Conservation (phyloP, 129 eudicot species). For the Calendula officinalis region DNA sequence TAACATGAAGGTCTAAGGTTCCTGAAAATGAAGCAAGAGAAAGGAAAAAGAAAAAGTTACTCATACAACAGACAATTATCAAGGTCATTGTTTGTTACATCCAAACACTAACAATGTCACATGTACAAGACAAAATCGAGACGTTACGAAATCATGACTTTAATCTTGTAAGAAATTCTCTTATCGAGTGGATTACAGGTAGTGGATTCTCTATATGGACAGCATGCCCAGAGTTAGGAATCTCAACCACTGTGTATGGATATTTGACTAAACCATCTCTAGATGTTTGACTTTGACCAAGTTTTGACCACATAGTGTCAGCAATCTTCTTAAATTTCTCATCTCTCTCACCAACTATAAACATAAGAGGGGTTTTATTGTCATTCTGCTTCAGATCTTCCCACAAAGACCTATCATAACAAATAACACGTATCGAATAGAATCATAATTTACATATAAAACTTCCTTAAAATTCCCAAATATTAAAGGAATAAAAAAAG, state of each 20-base stretch:
- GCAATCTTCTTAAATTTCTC: constrained; percentile 66
- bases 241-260: constrained; percentile 34
- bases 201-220: constrained; percentile 90
- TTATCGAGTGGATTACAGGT: constrained; percentile 45
- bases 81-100: no score
- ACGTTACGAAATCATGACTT: not conserved
- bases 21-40: no score
- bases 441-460: not conserved
- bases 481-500: not conserved
- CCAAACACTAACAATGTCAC: no score
- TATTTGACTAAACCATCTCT: constrained; percentile 19
- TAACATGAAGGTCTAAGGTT: no score
- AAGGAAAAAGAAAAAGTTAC: no score
- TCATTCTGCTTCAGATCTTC: constrained; percentile 65
- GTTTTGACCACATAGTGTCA: constrained; percentile 41
- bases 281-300: constrained; percentile 25
- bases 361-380: constrained; percentile 44
- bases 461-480: not conserved
- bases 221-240: constrained; percentile 83
- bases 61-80: no score
- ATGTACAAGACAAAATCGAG: no score
- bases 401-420: constrained; percentile 71
- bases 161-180: constrained; percentile 40
- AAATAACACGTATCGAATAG: not conserved
- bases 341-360: constrained; percentile 79